These are phyloP conservation scores for Ophiostoma ips DNA, from an alignment of 2,329 filamentous ascomycete species.

Conservation along the genomic window DNA sequence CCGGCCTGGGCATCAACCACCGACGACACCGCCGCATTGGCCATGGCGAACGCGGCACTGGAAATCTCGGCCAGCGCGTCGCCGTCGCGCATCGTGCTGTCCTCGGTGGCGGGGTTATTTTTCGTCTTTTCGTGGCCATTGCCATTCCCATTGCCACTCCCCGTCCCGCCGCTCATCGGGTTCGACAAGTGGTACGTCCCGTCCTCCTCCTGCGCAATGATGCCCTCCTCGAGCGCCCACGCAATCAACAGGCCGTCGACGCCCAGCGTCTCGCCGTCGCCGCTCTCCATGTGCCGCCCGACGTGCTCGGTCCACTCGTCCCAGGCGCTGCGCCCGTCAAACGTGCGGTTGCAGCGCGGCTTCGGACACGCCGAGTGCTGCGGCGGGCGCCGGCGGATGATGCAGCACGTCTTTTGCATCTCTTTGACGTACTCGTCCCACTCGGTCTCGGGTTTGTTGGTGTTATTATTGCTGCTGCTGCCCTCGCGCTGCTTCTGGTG, in stretches of 20 bases:
- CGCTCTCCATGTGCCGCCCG: conserved; percentile 73
- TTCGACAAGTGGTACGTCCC: conserved; percentile 41
- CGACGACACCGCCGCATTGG: no score
- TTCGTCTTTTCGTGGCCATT: not conserved
- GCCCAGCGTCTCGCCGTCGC: conserved; percentile 41
- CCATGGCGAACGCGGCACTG: not conserved
- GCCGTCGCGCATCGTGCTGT: not conserved
- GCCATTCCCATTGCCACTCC: conserved; percentile 4
- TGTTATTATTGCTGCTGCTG: no score
- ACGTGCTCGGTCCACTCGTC: conserved; percentile 89
- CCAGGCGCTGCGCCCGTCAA: conserved; percentile 64
- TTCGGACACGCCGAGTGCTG: conserved; percentile 56
- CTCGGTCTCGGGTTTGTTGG: conserved; percentile 41
- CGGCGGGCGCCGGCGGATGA: conserved; percentile 54
- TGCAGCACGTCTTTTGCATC: conserved; percentile 62
- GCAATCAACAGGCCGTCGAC: conserved; percentile 44
- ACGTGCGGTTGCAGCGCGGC: conserved; percentile 55
- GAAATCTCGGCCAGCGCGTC: not conserved
- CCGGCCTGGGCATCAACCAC: no score
- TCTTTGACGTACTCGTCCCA: conserved; percentile 54
- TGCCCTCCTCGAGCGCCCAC: conserved; percentile 50
- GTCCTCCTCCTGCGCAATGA: conserved; percentile 43
- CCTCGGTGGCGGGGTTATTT: not conserved
- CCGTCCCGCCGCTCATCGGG: conserved; percentile 9
- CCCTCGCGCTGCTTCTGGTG: conserved; percentile 6